Evolutionary conservation across 2,329 filamentous ascomycete species (phyloP).

Genomic region (Fusarium napiforme): DNA sequence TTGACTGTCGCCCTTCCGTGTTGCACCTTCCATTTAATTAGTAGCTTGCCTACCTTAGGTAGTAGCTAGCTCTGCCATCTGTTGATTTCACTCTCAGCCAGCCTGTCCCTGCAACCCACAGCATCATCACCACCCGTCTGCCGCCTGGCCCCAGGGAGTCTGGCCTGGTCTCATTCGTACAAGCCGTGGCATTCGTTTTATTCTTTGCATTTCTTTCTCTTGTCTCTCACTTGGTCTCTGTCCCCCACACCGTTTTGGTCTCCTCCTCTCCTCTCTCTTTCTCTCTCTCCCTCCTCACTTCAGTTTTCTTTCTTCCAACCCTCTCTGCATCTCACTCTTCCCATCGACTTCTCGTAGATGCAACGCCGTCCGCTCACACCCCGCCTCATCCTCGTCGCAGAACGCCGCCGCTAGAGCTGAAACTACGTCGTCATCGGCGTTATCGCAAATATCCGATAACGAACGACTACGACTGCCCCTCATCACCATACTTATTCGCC

Average conservation of each 20-base stretch:
- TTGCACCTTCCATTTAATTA: slow-evolving; percentile 13
- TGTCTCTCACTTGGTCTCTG: slow-evolving; percentile 28
- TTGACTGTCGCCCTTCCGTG: slow-evolving; percentile 10
- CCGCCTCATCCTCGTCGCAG: slow-evolving; percentile 25
- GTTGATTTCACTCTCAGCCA: slow-evolving; percentile 38
- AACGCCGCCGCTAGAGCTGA: slow-evolving; percentile 39
- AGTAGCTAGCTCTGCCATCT: slow-evolving; percentile 6
- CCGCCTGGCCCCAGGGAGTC: slow-evolving; percentile 29
- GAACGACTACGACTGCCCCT: slow-evolving; percentile 43
- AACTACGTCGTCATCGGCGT: slow-evolving; percentile 44
- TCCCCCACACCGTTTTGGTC: slow-evolving; percentile 30
- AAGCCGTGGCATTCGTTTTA: slow-evolving; percentile 44
- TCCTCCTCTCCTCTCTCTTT: neutral
- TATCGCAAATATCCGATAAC: slow-evolving; percentile 45
- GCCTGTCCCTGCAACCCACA: slow-evolving; percentile 43
- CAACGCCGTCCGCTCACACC: slow-evolving; percentile 11
- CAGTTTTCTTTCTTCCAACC: neutral
- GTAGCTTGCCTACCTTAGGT: slow-evolving; percentile 10
- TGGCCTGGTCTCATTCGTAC: slow-evolving; percentile 38
- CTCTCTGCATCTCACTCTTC: neutral
- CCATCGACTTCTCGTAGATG: neutral
- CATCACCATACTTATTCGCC: slow-evolving; percentile 28
- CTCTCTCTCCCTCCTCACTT: neutral
- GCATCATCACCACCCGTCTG: slow-evolving; percentile 41
- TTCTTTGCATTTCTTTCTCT: slow-evolving; percentile 28